Percentiles rank a stretch among this genome's conserved stretches.
These are phyloP conservation scores for Melanopsichium pennsylvanicum DNA, from an alignment of 1,284 basidiomycete species.

Conservation along the genomic window DNA sequence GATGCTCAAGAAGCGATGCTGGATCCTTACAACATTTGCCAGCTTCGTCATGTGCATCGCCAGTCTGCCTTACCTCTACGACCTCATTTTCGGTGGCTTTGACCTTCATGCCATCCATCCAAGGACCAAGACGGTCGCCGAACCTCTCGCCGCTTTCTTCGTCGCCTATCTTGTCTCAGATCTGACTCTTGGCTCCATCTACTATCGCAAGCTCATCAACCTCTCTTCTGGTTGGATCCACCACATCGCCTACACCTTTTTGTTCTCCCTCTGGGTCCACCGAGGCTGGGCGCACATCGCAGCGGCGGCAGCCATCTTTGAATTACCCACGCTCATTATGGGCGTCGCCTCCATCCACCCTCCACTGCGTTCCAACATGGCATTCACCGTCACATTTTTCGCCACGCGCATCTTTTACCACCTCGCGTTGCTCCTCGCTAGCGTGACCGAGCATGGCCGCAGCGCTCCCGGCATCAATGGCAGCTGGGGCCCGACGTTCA, in stretches of 20 bases:
- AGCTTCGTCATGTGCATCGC: slow-evolving; percentile 55
- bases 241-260: slow-evolving; percentile 58
- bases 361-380: slow-evolving; percentile 60
- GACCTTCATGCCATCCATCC: slow-evolving; percentile 50
- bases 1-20: slow-evolving; percentile 60
- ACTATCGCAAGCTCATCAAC: slow-evolving; percentile 63
- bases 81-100: slow-evolving; percentile 52
- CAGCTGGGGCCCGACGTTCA: slow-evolving; percentile 51
- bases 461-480: slow-evolving; percentile 45
- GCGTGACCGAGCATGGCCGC: slow-evolving; percentile 48
- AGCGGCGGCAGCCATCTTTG: slow-evolving; percentile 57
- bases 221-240: slow-evolving; percentile 63
- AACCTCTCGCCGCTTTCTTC: slow-evolving; percentile 58
- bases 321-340: slow-evolving; percentile 64
- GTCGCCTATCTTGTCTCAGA: slow-evolving; percentile 62
- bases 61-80: slow-evolving; percentile 57
- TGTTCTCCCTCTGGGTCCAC: slow-evolving; percentile 56
- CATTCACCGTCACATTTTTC: slow-evolving; percentile 62
- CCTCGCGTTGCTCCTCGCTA: slow-evolving; percentile 48
- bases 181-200: slow-evolving; percentile 57
- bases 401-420: slow-evolving; percentile 61
- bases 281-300: slow-evolving; percentile 57
- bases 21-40: slow-evolving; percentile 64
- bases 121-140: slow-evolving; percentile 47
- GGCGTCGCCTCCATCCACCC: slow-evolving; percentile 59